Evolutionary conservation across 1,139 yeast genomes (phyloP), one percentile per base, ranked within the genome.

Genomic region (Pichia sp.): DNA sequence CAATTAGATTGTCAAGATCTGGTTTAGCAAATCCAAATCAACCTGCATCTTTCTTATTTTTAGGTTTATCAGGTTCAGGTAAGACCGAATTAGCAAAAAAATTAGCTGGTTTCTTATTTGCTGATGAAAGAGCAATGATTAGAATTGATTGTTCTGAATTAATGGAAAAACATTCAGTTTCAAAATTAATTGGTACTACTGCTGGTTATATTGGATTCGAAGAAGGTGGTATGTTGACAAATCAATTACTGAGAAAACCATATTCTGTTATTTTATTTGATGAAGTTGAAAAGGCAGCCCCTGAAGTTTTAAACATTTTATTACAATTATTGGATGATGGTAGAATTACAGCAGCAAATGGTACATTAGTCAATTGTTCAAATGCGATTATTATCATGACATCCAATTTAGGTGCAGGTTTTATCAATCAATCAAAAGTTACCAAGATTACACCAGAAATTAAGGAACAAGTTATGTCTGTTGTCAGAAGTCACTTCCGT

Each of bases 261-360:
- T 94, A 92, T 70, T 86, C 97, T 5, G 98, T 94, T 27, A 77
- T 92, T 29, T 72, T 92, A 53, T 92, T 92, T 60, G 98, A 92
- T 68, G 98, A 92, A 68, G 95, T 92, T 47, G 98, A 92, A 62
- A 92, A 92, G 68, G 99, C 98, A n/a, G 96, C 96, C 3, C 98
- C 98, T 1, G 97, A 92, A 64, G 98, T 94, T 2, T 74, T 92
- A 64, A 94, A 96, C 5, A 82, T 92, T 23, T 73, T 92, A 58
- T 73, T 92, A 57, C 98, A 92, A 64, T 79, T 92, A 66, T 73
- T 92, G 51, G 99, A 94, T 61, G 99, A 94, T 65, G 99, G 98
- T 60, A 81, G 96, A 67, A 81, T 94, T 47, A 87, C 97, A 26
- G 84, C 96, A 25, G 87, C 96, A 43, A 89, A 86, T 62, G 98